Conservation (phyloP, 1,139 yeast species). For the Petasospora fabianii region DNA sequence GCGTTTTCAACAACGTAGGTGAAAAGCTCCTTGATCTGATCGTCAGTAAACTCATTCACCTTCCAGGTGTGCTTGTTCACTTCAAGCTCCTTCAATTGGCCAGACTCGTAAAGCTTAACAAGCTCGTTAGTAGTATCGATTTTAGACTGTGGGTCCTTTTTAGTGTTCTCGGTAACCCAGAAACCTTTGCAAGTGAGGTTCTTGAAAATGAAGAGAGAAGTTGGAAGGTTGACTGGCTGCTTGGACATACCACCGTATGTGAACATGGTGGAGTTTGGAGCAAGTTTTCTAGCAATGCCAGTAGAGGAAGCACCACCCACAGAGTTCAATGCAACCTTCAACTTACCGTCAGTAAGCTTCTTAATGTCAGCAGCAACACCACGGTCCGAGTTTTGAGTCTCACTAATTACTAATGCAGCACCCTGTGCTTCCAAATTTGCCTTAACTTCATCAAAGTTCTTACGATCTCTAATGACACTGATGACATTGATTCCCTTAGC, state of each 20-base stretch:
- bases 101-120: conserved; percentile 62
- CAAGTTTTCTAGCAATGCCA: conserved; percentile 76
- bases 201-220: conserved; percentile 85
- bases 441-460: conserved; percentile 54
- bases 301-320: conserved; percentile 89
- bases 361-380: conserved; percentile 60
- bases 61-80: conserved; percentile 45
- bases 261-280: conserved; percentile 66
- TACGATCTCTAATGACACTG: conserved; percentile 84
- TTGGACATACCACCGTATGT: conserved; percentile 98
- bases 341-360: conserved; percentile 53
- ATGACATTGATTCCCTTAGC: conserved; percentile 77
- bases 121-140: conserved; percentile 55
- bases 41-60: conserved; percentile 39
- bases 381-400: conserved; percentile 69
- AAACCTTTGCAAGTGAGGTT: conserved; percentile 83
- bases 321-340: conserved; percentile 82
- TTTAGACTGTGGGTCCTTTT: conserved; percentile 61
- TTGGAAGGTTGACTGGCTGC: conserved; percentile 88
- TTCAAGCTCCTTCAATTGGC: conserved; percentile 58
- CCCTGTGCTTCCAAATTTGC: conserved; percentile 61
- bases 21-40: conserved; percentile 48
- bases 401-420: conserved; percentile 89
- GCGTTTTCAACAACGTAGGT: conserved; percentile 47
- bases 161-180: conserved; percentile 85